Base-by-base conservation (phyloP, 345 rosid species). In the Salix arbutifolia region DNA sequence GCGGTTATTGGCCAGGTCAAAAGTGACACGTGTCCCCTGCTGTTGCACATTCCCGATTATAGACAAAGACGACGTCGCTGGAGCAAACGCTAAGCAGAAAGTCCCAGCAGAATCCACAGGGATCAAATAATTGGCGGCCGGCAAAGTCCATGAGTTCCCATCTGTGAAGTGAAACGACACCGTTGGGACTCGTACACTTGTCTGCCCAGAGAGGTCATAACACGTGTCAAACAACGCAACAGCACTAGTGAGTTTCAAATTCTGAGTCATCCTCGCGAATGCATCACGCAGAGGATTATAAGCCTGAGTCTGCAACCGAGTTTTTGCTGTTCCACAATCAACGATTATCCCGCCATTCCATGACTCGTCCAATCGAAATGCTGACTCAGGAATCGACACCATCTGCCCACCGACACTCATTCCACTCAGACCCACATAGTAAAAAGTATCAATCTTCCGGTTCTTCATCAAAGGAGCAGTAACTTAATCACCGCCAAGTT, bases 31-130 rank as follows among this genome's bases (percentile, higher is more conserved):
- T 83, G 87, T 92, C 81, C 97, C 94, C 79, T 93, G 97, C 80
- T 93, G 98, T 87, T 96, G 99, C 50, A 96, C 96, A 62, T 96
- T 96, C 58, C 99, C 99, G 31, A 96, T 92, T 67, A 96, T 96
- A 0, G 98, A 90, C 89, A 89, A 25, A 65, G 94, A 60, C 67
- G 94, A 87, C 83, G 94, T 31, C 85, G 99, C 91, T 38, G 97
- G 98, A 1, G 98, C 99, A 69, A 96, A 96, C 1, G 99, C 99
- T 46, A 96, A 92, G 84, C 99, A 96, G 74, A 84, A 96, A 3
- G 96, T 92, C 3, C 98, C 98, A 0, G 80, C 37, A 0, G 90
- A 81, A 74, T 93, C 93, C 0, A 96, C 86, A 4, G 98, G 99
- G 23, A 92, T 88, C 76, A 96, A 70, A 64, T 90, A 96, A 74